Evolutionary conservation across 192 early-diverging fungal genomes (phyloP).

Genomic region (Piromyces finnis): DNA sequence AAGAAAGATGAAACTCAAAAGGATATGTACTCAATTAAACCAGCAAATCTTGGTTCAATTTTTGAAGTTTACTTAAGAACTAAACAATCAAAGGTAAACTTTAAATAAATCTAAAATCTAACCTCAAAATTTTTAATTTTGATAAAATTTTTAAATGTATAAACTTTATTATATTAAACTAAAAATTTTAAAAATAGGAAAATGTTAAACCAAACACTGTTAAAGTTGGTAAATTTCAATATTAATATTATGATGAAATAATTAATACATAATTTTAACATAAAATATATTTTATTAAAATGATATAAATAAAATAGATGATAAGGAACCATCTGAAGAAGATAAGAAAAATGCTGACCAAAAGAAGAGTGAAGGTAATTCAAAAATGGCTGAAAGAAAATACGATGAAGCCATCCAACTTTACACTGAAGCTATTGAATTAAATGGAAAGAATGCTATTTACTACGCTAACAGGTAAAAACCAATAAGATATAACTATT

Average conservation of each 20-base stretch:
- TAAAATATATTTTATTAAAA: no score
- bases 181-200: neutral
- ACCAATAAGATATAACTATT: neutral
- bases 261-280: no score
- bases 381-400: conserved; percentile 62
- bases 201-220: neutral
- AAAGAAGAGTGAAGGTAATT: conserved; percentile 28
- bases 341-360: conserved; percentile 1
- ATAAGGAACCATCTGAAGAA: neutral
- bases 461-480: conserved; percentile 84
- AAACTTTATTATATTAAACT: no score
- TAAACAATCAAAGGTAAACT: neutral
- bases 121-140: no score
- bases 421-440: conserved; percentile 81
- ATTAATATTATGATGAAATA: no score
- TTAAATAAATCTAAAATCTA: no score
- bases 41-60: conserved; percentile 59
- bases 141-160: no score
- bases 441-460: conserved; percentile 72
- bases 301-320: no score
- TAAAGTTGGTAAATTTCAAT: neutral
- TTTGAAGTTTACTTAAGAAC: conserved; percentile 83
- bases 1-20: conserved; percentile 46
- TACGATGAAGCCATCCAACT: conserved; percentile 67
- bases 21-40: conserved; percentile 62